A percentile compares a stretch with the other conserved stretches of the same genome.
phyloP scores from a whole-genome alignment of 192 early-diverging fungal genomes.

The Allomyces macrogynus region DNA sequence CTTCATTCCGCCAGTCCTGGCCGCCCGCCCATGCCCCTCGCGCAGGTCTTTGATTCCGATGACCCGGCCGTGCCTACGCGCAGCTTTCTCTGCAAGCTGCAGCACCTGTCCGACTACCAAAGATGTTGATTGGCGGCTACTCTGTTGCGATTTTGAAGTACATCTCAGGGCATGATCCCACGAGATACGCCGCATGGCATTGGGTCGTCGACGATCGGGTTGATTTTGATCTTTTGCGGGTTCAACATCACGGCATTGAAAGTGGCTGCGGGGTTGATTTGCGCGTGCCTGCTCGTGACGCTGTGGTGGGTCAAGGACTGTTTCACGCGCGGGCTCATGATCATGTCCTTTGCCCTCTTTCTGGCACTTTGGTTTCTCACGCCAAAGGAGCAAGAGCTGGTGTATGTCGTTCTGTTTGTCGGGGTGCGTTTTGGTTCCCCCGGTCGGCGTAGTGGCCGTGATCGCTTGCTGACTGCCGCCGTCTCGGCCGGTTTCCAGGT shows the following conservation, averaged over 20 bases:
- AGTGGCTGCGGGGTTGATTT: constrained; percentile 63
- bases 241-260: constrained; percentile 78
- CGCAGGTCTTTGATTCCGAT: no score
- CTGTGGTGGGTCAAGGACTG: constrained; percentile 80
- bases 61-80: no score
- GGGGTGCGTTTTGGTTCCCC: constrained; percentile 53
- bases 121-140: constrained; percentile 38
- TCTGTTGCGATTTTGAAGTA: constrained; percentile 34
- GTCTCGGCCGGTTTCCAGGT: constrained; percentile 27
- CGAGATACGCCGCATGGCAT: constrained; percentile 14
- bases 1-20: no score
- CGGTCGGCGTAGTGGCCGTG: constrained; percentile 6
- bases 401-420: constrained; percentile 84
- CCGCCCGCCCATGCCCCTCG: no score
- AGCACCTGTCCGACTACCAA: no score
- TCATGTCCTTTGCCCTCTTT: constrained; percentile 64
- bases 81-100: no score
- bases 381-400: constrained; percentile 37
- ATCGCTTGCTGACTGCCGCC: not conserved
- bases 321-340: constrained; percentile 56
- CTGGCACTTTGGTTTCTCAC: constrained; percentile 67
- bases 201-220: constrained; percentile 69
- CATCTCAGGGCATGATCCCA: not conserved
- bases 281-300: constrained; percentile 55
- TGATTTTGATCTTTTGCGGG: constrained; percentile 78